Evolutionary conservation across 2,329 filamentous ascomycete genomes (phyloP).

Genomic region (Beauveria australis): DNA sequence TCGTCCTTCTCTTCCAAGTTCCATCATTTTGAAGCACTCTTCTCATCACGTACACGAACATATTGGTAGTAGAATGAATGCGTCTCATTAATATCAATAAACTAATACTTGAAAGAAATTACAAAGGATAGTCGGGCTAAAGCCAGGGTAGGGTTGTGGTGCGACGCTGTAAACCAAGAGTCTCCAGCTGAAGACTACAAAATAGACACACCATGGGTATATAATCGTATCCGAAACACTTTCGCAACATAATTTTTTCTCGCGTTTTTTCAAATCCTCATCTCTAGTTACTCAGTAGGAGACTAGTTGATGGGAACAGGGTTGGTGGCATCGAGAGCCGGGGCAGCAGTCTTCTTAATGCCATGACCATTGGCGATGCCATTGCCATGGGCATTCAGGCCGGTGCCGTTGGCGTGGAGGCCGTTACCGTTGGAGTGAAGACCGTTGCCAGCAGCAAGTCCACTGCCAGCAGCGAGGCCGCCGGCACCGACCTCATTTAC

Average conservation of each 20-base stretch:
- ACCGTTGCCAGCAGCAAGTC: constrained; percentile 7
- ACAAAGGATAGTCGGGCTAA: not conserved
- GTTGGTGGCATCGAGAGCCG: constrained; percentile 1
- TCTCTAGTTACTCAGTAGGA: not conserved
- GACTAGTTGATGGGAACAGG: constrained; percentile 4
- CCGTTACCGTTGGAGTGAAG: constrained; percentile 5
- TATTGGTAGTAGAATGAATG: not conserved
- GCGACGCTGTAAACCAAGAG: not conserved
- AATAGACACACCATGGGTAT: constrained; percentile 10
- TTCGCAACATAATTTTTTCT: not conserved
- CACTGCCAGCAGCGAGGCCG: constrained; percentile 12
- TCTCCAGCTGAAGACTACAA: not conserved
- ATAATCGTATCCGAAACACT: constrained; percentile 7
- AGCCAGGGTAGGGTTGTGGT: not conserved
- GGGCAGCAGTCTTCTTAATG: not conserved
- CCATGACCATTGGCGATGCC: constrained; percentile 10
- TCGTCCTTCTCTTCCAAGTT: too few species aligned
- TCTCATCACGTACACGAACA: too few species aligned
- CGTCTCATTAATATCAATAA: constrained; percentile 4
- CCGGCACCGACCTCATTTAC: constrained; percentile 13
- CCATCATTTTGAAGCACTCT: too few species aligned
- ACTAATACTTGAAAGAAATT: not conserved
- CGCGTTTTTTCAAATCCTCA: not conserved
- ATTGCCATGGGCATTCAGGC: constrained; percentile 14
- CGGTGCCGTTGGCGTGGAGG: constrained; percentile 5